phyloP scores from a whole-genome alignment of 257 asterid genomes.

The Solanum appendiculatum region DNA sequence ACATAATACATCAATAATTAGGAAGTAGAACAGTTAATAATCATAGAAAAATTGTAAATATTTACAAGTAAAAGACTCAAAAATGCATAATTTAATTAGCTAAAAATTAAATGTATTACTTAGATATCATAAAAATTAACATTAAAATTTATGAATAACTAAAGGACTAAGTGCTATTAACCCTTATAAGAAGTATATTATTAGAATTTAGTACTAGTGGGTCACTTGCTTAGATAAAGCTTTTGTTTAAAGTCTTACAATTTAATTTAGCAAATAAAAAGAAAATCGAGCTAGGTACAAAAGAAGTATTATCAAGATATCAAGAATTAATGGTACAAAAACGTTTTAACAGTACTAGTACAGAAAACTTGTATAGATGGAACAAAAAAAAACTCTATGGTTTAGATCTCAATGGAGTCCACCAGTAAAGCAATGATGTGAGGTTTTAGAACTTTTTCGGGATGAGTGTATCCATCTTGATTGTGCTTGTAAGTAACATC shows the following conservation, averaged over 20 bases:
- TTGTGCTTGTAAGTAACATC: constrained; percentile 27
- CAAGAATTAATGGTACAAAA: background rate
- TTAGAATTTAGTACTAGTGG: too few relatives aligned
- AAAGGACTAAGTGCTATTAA: too few relatives aligned
- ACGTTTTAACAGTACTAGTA: background rate
- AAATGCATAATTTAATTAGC: too few relatives aligned
- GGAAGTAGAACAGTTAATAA: too few relatives aligned
- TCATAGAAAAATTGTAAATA: too few relatives aligned
- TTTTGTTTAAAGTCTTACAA: too few relatives aligned
- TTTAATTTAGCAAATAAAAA: background rate
- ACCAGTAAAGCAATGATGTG: constrained; percentile 12
- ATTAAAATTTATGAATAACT: too few relatives aligned
- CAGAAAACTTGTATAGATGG: background rate
- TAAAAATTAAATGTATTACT: too few relatives aligned
- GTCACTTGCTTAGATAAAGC: background rate
- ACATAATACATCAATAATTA: too few relatives aligned
- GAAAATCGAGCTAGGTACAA: background rate
- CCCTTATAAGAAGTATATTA: too few relatives aligned
- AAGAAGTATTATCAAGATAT: background rate
- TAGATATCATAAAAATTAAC: too few relatives aligned
- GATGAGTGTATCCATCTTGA: constrained; percentile 38
- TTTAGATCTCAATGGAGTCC: background rate
- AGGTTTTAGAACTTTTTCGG: constrained; percentile 1
- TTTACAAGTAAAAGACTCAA: too few relatives aligned
- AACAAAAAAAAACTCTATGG: background rate